Evolutionary conservation across 108 stramenopile genomes (phyloP).

Genomic region (Fistulifera solaris): DNA sequence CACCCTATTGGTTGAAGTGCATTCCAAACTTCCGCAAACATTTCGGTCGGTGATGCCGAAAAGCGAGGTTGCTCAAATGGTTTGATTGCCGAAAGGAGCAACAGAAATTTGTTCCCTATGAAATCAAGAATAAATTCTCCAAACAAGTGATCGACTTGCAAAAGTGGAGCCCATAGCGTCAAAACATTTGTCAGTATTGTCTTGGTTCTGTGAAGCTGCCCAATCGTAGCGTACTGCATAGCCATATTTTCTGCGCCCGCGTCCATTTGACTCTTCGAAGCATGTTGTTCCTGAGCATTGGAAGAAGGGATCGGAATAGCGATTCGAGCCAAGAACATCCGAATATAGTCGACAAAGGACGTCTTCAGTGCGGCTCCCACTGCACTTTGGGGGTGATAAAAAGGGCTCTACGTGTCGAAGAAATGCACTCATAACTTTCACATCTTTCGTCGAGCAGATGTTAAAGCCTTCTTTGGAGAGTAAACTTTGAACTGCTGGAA

Average conservation of each 20-base stretch:
- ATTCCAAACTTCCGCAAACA: conserved; percentile 27
- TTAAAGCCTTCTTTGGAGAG: conserved; percentile 7
- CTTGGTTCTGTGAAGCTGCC: conserved; percentile 31
- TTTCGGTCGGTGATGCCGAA: conserved; percentile 9
- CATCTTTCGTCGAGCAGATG: conserved; percentile 2
- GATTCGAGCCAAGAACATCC: conserved; percentile 20
- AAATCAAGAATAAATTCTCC: conserved; percentile 27
- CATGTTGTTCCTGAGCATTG: conserved; percentile 9
- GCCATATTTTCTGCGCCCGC: conserved; percentile 18
- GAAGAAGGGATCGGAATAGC: conserved; percentile 33
- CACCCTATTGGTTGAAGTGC: conserved; percentile 26
- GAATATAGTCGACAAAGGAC: conserved; percentile 2
- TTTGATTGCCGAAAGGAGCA: conserved; percentile 38
- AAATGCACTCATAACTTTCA: conserved; percentile 6
- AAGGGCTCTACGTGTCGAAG: neutral
- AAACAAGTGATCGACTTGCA: conserved; percentile 16
- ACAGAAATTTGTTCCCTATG: conserved; percentile 26
- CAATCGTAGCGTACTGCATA: conserved; percentile 24
- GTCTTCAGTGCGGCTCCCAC: neutral
- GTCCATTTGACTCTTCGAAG: conserved; percentile 6
- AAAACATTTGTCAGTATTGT: conserved; percentile 36
- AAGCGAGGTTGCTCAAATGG: conserved; percentile 11
- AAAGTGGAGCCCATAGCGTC: conserved; percentile 38
- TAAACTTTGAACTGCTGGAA: conserved; percentile 14
- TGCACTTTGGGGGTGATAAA: neutral